Evolutionary conservation across 2,329 filamentous ascomycete species (phyloP), one percentile per base, ranked within the genome.

Genomic region (Gliomastix tumulicola): DNA sequence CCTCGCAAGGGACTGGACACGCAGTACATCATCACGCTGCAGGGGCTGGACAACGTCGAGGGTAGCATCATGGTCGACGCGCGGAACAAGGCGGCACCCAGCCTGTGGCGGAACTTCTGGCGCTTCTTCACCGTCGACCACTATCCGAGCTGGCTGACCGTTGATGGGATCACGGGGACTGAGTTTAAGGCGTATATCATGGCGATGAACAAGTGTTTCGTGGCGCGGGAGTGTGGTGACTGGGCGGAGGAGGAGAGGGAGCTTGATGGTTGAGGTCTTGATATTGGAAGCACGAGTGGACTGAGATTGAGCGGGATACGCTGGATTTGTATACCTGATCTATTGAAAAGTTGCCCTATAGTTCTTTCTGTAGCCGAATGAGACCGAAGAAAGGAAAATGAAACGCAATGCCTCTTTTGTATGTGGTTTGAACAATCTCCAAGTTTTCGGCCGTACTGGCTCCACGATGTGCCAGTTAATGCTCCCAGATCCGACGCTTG

Each of bases 101-200:
- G 21, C 5, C 21, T 38, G 6, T 38, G 36, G 36, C n/a, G n/a
- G n/a, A n/a, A n/a, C n/a, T 52, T 45, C 35, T 12, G 32, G 7
- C 35, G 45, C 8, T 30, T 54, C 16, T 60, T 56, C 54, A 48
- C 41, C 3, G 45, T 43, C 25, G 9, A 40, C 9, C 33, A 35
- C 9, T 60, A 57, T 32, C 56, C 57, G 8, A 60, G 56, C 39
- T 59, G 56, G 56, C 37, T 60, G 21, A 44, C 49, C 16, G 41
- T 57, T 32, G 55, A 59, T 25, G 40, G 39, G 12, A 44, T 59
- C 13, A 45, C 51, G 6, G 45, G 43, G 2, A 41, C 40, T 16
- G 46, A 47, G 42, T 40, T 44, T 18, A 54, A 49, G 45, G 37
- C 36, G 15, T 38, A 57, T 19, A 47, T 38, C 18, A 49, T 53